Evolutionary conservation across 768 basidiomycete genomes (phyloP), one percentile per base, ranked within the genome.

Genomic region (Myochromella boudieri): DNA sequence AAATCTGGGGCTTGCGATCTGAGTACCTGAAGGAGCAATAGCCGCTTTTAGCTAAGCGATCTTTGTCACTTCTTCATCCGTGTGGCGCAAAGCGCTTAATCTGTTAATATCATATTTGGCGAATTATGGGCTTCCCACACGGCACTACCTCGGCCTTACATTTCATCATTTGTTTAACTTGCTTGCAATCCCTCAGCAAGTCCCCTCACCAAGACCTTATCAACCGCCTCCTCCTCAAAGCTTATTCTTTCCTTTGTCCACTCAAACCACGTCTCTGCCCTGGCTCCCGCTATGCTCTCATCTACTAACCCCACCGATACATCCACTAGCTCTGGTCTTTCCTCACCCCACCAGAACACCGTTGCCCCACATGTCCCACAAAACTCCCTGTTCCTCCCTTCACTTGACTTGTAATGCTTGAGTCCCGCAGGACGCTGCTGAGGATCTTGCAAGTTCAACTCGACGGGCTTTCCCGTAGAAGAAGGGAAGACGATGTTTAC

Each of bases 301-400:
- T 59, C 54, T 9, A 62, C 25, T 18, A 62, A 44, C 22, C 59
- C 61, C 34, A 54, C 53, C 5, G 57, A 51, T 10, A 64, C 31
- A 46, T 63, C 62, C 17, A 59, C 42, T n/a, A 65, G 14, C 25
- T 59, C 60, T 3, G 61, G 56, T 28, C 58, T 37, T 22, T 57
- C 60, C 5, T 39, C 40, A 1, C 47, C 49, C 62, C 61, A 64
- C 59, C 60, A 62, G 33, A 66, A 66, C 15, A 55, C 61, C 2
- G 58, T 66, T 10, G 65, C 64, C 12, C 67, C 65, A 39, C 65
- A 68, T 1, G 56, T 65, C 6, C 45, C 45, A 46, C 65, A 66
- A 28, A 61, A 68, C 42, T 65, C 64, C 15, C 62, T 49, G 37
- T 57, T 56, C 12, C 51, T 32, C 3, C 64, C 61, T 4, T 50